Evolutionary conservation across 805 yeast species (phyloP), one percentile per base, ranked within the genome.

Genomic region (Lachancea fermentati): DNA sequence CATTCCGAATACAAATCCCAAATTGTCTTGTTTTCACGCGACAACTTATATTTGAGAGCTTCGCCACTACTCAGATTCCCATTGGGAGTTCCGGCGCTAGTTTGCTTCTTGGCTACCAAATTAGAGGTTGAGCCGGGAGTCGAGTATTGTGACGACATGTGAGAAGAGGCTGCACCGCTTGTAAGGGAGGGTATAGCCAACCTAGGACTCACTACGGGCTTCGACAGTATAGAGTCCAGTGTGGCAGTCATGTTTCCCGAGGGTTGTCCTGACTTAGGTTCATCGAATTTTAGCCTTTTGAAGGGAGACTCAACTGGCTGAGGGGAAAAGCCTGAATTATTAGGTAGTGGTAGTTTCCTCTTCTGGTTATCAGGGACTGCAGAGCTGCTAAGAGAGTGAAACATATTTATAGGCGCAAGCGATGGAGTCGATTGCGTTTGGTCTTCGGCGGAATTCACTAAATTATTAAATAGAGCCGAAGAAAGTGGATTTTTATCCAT

Each of bases 1-100:
- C 67, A 63, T 41, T 63, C 67, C 2, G 62, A 59, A 42, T 60
- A 62, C 7, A 63, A 41, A 43, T 63, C 67, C 65, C 63, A 60
- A 1, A 63, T 54, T 1, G 66, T 60, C 37, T 60, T 63, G 40
- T 63, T 62, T n/a, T 60, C 66, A 32, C 67, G 52, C 13, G 63
- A 63, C 5, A 63, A 45, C 42, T 61, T 63, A 38, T 63, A 63
- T 34, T 63, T 63, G 37, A 63, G 57, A 28, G 48, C 52, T 17
- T 51, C 51, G 17, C 34, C 33, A 6, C 33, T n/a, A 12, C 34
- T 8, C 11, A 22, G 11, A 29, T 34, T 16, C 4, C 38, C 42
- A 35, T 57, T 56, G 9, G 60, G 60, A 15, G 45, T 17, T 30
- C 45, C 34, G 9, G 31, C 30, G 5, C 30, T 11, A 8, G 38